phyloP scores from a whole-genome alignment of 2,329 filamentous ascomycete genomes.

The Colletotrichum tropicale region DNA sequence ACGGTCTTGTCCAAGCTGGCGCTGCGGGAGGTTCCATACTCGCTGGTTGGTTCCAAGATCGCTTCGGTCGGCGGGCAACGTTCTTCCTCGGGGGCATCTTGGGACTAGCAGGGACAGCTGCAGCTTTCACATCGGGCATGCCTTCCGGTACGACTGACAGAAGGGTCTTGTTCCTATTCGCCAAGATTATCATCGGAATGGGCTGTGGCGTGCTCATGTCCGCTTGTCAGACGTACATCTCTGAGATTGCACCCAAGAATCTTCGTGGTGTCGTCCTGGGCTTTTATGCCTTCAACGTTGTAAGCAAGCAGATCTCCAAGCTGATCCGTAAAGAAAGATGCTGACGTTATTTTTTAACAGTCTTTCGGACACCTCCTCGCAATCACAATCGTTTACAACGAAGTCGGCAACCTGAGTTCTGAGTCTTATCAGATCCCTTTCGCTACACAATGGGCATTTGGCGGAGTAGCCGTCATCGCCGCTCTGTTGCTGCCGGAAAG shows the following conservation, averaged over 20 bases:
- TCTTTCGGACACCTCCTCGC: neutral
- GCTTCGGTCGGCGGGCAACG: neutral
- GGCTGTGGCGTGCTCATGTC: neutral
- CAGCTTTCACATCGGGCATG: neutral
- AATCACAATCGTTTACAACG: neutral
- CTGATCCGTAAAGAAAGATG: too few relatives aligned
- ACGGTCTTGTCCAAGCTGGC: neutral
- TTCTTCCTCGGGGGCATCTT: neutral
- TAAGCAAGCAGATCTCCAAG: neutral
- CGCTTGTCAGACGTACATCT: neutral
- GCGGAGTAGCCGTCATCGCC: neutral
- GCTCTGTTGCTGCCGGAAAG: neutral
- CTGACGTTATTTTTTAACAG: neutral
- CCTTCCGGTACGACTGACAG: neutral
- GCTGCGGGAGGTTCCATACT: neutral
- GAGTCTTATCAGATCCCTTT: neutral
- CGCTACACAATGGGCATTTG: constrained; percentile 2
- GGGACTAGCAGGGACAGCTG: neutral
- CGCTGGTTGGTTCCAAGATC: neutral
- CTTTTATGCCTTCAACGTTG: neutral
- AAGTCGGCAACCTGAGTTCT: neutral
- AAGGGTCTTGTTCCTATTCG: neutral
- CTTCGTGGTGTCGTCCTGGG: neutral
- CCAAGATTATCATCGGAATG: constrained; percentile 1
- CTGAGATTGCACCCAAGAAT: neutral